phyloP scores from a whole-genome alignment of 176 grass and related monocot species.

The Typha latifolia region DNA sequence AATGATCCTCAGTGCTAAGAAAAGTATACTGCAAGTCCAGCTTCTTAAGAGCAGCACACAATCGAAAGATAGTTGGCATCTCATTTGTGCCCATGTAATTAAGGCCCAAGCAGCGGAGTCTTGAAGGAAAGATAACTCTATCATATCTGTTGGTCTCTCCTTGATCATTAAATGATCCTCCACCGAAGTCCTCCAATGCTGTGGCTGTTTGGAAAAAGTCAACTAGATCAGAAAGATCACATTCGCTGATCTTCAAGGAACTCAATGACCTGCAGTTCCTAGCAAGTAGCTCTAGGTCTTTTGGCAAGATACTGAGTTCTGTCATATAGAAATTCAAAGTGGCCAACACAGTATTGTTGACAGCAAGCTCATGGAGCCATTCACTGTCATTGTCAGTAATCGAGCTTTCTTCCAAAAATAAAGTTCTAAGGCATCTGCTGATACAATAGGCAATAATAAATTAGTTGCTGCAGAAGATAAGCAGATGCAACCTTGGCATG shows the following conservation, averaged over 20 bases:
- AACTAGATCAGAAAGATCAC: constrained; percentile 53
- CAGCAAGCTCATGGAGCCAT: constrained; percentile 55
- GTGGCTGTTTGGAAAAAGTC: constrained; percentile 40
- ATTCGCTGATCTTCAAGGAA: constrained; percentile 75
- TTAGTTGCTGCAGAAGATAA: constrained; percentile 9
- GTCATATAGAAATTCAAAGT: constrained; percentile 75
- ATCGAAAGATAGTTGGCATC: constrained; percentile 43
- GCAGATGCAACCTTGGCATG: neutral
- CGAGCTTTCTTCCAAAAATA: constrained; percentile 63
- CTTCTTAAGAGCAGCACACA: constrained; percentile 64
- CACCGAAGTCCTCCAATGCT: constrained; percentile 63
- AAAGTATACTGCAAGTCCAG: constrained; percentile 77
- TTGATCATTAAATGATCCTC: constrained; percentile 50
- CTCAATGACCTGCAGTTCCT: constrained; percentile 53
- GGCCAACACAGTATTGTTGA: constrained; percentile 37
- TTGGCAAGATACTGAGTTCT: constrained; percentile 32
- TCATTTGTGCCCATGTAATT: constrained; percentile 71
- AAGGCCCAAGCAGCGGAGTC: constrained; percentile 51
- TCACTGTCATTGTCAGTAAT: constrained; percentile 31
- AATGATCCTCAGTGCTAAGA: constrained; percentile 82
- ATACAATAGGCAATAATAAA: constrained; percentile 15
- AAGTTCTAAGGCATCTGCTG: constrained; percentile 41
- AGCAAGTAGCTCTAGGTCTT: constrained; percentile 53
- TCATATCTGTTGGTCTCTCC: constrained; percentile 33
- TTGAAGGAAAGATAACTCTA: constrained; percentile 42